phyloP scores from a whole-genome alignment of 2,329 filamentous ascomycete genomes.

The Chaetothyriales sp. region DNA sequence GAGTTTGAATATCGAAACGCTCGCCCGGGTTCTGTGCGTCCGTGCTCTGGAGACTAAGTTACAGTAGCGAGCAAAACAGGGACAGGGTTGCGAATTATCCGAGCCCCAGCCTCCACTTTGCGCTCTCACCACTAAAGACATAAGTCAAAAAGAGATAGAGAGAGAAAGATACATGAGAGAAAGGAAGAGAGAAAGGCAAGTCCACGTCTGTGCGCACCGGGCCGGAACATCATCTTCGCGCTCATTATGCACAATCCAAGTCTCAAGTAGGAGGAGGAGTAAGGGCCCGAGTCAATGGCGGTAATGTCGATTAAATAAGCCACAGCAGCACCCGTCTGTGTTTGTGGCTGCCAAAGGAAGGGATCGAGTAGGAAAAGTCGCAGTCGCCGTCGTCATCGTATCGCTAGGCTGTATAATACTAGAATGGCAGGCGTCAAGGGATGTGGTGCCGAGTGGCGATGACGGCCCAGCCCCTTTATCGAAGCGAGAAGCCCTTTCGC shows the following conservation, averaged over 20 bases:
- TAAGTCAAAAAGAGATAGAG: not conserved
- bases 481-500: constrained; percentile 98
- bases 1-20: not conserved
- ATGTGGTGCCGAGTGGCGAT: constrained; percentile 4
- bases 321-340: constrained; percentile 18
- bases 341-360: constrained; percentile 8
- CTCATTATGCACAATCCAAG: constrained; percentile 17
- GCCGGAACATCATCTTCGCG: constrained; percentile 3
- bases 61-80: not conserved
- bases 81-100: not conserved
- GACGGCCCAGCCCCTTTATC: constrained; percentile 42
- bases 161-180: not conserved
- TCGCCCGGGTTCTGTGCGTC: too few relatives aligned
- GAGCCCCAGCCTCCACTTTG: not conserved
- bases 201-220: not conserved
- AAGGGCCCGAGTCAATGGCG: not conserved
- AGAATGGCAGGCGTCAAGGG: constrained; percentile 14
- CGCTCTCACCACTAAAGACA: not conserved
- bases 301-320: constrained; percentile 14
- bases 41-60: not conserved
- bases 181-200: not conserved
- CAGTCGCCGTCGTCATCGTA: constrained; percentile 17
- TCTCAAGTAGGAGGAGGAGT: constrained; percentile 3
- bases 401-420: constrained; percentile 22
- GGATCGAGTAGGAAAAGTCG: constrained; percentile 8